Percentiles rank a stretch among this genome's conserved stretches.
Conservation (phyloP, 2,329 filamentous ascomycete species). For the Trichoderma sp. region DNA sequence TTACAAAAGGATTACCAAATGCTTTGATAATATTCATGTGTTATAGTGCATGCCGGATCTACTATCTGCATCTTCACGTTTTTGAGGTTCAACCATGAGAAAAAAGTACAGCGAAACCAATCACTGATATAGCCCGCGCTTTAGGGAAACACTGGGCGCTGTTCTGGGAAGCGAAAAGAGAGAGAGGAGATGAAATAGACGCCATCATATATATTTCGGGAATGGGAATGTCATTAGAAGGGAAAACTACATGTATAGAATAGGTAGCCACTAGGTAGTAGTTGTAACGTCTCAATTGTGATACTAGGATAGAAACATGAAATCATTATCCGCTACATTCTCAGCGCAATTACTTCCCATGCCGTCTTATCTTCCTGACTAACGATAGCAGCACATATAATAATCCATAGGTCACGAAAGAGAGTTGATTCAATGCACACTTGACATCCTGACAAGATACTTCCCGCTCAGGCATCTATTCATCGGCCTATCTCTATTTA, state of each 20-base stretch:
- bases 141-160: not conserved
- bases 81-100: not conserved
- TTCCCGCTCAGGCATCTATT: not conserved
- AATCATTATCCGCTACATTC: not conserved
- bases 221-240: not conserved
- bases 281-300: not conserved
- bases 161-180: not conserved
- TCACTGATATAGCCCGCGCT: not conserved
- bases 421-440: not conserved
- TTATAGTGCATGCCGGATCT: not conserved
- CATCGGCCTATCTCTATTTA: constrained; percentile 3
- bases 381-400: too few relatives aligned
- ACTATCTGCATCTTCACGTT: not conserved
- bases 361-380: too few relatives aligned
- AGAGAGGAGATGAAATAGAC: not conserved
- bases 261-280: not conserved
- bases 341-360: not conserved
- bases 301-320: not conserved
- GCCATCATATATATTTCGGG: not conserved
- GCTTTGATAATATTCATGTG: not conserved
- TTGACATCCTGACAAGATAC: not conserved
- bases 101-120: not conserved
- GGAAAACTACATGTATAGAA: not conserved
- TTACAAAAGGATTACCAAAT: not conserved
- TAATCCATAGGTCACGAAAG: not conserved